These are phyloP conservation scores for Niebla homalea DNA, from an alignment of 495 filamentous ascomycete genomes.

Conservation along the genomic window DNA sequence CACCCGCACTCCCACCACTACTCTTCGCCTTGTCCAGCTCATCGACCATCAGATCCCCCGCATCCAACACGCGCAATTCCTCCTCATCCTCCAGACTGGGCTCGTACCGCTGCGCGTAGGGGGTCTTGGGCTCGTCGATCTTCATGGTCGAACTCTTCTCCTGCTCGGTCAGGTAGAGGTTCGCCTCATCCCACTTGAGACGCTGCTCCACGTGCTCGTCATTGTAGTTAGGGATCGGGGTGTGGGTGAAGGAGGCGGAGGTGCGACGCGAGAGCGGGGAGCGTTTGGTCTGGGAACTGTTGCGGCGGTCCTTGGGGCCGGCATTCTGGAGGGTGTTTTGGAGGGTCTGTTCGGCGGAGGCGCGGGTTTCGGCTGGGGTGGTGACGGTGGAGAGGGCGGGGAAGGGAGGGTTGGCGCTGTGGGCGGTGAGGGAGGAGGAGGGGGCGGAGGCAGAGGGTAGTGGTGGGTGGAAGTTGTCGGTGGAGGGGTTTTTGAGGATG, in stretches of 20 bases:
- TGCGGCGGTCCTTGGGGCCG: slow-evolving; percentile 56
- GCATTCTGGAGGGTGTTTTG: slow-evolving; percentile 92
- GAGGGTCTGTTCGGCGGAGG: slow-evolving; percentile 76
- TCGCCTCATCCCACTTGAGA: slow-evolving; percentile 96
- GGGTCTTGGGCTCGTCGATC: slow-evolving; percentile 96
- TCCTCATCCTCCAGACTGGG: slow-evolving; percentile 74
- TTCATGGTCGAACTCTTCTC: slow-evolving; percentile 95
- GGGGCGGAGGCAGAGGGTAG: slow-evolving; percentile 22
- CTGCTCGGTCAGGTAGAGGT: slow-evolving; percentile 90
- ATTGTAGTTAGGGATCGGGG: too few species aligned
- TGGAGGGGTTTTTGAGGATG: slow-evolving; percentile 81
- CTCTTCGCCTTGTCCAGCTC: slow-evolving; percentile 52
- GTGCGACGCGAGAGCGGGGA: slow-evolving; percentile 54
- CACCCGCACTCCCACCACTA: slow-evolving; percentile 22
- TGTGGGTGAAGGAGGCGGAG: slow-evolving; percentile 28
- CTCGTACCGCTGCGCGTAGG: slow-evolving; percentile 83
- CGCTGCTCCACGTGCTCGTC: slow-evolving; percentile 50
- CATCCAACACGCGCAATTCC: slow-evolving; percentile 48
- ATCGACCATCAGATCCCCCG: slow-evolving; percentile 47
- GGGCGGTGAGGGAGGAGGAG: slow-evolving; percentile 32
- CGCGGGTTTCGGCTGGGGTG: slow-evolving; percentile 22
- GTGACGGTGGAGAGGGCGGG: slow-evolving; percentile 17
- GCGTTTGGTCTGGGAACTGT: slow-evolving; percentile 53
- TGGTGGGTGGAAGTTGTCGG: slow-evolving; percentile 42
- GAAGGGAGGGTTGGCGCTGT: slow-evolving; percentile 17